Evolutionary conservation across 352 stramenopile species (phyloP), one percentile per base, ranked within the genome.

Genomic region (Pythium rishiriense): DNA sequence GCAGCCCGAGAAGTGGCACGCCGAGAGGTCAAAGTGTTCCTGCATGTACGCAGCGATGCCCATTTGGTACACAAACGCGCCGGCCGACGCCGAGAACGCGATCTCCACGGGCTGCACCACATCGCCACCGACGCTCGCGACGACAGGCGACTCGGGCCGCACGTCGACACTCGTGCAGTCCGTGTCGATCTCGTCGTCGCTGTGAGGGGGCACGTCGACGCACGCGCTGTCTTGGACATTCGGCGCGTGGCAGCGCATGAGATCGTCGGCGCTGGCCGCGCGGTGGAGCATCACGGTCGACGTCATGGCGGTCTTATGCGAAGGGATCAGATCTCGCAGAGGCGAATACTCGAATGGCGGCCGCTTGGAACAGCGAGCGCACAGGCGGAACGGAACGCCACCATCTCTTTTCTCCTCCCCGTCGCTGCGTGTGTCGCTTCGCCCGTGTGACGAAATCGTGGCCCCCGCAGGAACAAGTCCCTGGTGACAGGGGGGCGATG

Each of bases 31-130:
- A 52, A 82, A 85, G 51, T 85, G 70, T 39, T 90, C 81, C 51
- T 90, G 81, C 10, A 90, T 66, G 66, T 84, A 90, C 33, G 81
- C 81, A 0, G 81, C 81, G 50, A 88, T 64, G 28, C 81, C 81
- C 81, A 90, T 90, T 67, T 90, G 81, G 59, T 88, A 90, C 10
- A 87, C 78, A 54, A 90, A 90, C 64, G 80, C 72, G 29, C 79
- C 81, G 2, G 68, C 81, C n/a, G 79, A 90, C 11, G 79, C 76
- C 31, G 81, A 87, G 66, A 90, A 90, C 9, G 77, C 78, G 52
- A 88, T 78, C 66, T 90, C 81, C 42, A 90, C 71, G 1, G 76
- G 76, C 31, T 59, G 50, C n/a, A 4, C 37, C 15, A 11, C 6
- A 12, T 3, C 46, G 4, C 21, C 22, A 46, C 21, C 28, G 10